Base-by-base conservation (phyloP, 192 early-diverging fungal species). In the Diversispora epigaea region DNA sequence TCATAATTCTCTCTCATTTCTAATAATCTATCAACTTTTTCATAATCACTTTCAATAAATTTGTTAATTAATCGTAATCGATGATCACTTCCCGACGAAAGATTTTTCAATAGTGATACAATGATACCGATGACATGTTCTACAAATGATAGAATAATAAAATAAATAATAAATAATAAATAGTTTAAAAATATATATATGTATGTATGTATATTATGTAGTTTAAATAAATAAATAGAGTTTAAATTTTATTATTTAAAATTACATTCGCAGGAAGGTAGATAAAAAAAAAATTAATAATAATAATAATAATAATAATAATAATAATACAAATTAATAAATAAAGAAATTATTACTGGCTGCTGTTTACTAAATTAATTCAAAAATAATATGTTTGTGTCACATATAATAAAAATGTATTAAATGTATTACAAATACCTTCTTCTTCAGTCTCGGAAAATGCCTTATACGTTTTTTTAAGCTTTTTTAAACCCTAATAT, bases 121-220 rank as follows among this genome's bases (percentile, higher is more conserved):
- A 99, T 81, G 63, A 96, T 94, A 55, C 93, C 91, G 5, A 95
- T 81, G 0, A 92, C 82, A 74, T 96, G 95, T 71, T 97, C 97
- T 90, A 63, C n/a, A 49, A 46, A 21, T 45, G 9, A 19, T 66
- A 19, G 39, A 17, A 45, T 3, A 47, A 14, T 52, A 19, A 14
- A 7, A 12, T 6, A n/a, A 39, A 4, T 17, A 68, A 50, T 43
- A 5, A 12, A 7, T 6, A 11, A 11, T 12, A 10, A 43, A 14
- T 17, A 7, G 4, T 40, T 41, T 3, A 15, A 43, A 47, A 22
- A 55, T 22, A n/a, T 52, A 58, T 12, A n/a, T 6, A 6, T 40
- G n/a, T n/a, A n/a, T n/a, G n/a, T 43, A 45, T 80, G 0, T 47
- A 32, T 39, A 32, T 49, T 7, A n/a, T n/a, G n/a, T n/a, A 32